A percentile compares a stretch with the other conserved stretches of the same genome.
Evolutionary conservation across 176 grass and related monocot genomes (phyloP).

Genomic region (barley (Hordeum vulgare)): DNA sequence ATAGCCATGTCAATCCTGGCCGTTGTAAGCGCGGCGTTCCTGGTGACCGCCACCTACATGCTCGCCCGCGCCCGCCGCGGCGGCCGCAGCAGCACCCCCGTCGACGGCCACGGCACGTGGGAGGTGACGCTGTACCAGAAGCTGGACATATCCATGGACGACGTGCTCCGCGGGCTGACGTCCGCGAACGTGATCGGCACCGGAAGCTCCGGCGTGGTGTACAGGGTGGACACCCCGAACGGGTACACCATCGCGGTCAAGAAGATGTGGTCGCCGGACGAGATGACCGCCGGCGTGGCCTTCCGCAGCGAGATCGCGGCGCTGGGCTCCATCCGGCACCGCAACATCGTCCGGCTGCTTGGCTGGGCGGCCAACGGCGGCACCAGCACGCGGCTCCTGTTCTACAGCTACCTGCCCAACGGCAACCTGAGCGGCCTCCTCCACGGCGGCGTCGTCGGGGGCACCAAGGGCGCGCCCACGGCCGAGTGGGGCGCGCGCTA

Average conservation of each 20-base stretch:
- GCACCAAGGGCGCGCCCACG: slow-evolving; percentile 36
- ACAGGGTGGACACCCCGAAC: slow-evolving; percentile 60
- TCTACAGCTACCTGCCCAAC: slow-evolving; percentile 86
- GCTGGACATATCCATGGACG: slow-evolving; percentile 69
- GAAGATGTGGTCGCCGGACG: slow-evolving; percentile 86
- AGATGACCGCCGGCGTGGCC: slow-evolving; percentile 17
- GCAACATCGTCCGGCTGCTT: slow-evolving; percentile 85
- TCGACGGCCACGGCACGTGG: slow-evolving; percentile 41
- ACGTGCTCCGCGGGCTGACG: slow-evolving; percentile 67
- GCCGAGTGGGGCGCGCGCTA: slow-evolving; percentile 62
- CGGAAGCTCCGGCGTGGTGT: slow-evolving; percentile 83
- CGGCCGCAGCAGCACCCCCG: neutral
- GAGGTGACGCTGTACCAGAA: slow-evolving; percentile 98
- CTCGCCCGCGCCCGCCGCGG: slow-evolving; percentile 36
- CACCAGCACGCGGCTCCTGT: slow-evolving; percentile 59
- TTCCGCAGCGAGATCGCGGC: slow-evolving; percentile 86
- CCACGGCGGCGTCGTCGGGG: slow-evolving; percentile 34
- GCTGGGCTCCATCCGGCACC: slow-evolving; percentile 82
- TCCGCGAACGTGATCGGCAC: slow-evolving; percentile 86
- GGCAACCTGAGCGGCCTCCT: slow-evolving; percentile 82
- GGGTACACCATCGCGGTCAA: slow-evolving; percentile 74
- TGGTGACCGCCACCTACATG: slow-evolving; percentile 57
- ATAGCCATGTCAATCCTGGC: slow-evolving; percentile 67
- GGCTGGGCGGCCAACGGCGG: slow-evolving; percentile 74
- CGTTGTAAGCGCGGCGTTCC: slow-evolving; percentile 48